These are phyloP conservation scores for Penicillium desertorum DNA, from an alignment of 495 filamentous ascomycete species.

Conservation along the genomic window DNA sequence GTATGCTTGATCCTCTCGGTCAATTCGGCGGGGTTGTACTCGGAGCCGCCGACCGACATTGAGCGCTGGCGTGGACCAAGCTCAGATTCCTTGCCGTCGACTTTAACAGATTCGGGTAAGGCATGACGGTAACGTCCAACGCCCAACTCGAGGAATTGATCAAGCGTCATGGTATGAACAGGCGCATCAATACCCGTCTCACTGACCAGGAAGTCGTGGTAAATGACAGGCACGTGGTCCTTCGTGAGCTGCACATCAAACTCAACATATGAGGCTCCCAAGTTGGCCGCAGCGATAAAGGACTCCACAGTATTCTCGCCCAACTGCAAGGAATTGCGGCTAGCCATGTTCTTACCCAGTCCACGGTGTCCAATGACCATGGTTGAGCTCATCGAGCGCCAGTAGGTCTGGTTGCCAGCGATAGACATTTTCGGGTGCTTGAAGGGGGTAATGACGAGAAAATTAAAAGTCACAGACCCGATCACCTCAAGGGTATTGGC, in stretches of 20 bases:
- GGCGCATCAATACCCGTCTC: constrained; percentile 98
- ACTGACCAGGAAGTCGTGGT: constrained; percentile 98
- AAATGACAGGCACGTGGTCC: constrained; percentile 97
- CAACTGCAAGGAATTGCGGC: constrained; percentile 81
- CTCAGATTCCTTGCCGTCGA: constrained; percentile 17
- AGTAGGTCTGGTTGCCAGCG: constrained; percentile 87
- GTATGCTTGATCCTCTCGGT: constrained; percentile 97
- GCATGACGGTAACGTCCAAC: constrained; percentile 33
- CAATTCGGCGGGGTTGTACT: constrained; percentile 58
- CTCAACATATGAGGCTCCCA: constrained; percentile 90
- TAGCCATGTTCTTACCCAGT: constrained; percentile 83
- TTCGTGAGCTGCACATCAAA: constrained; percentile 98
- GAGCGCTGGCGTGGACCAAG: constrained; percentile 46
- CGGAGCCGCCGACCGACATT: constrained; percentile 56
- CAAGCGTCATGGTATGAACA: constrained; percentile 89
- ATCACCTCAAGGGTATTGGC: constrained; percentile 82
- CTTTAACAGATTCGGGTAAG: constrained; percentile 18
- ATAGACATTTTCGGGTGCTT: constrained; percentile 90
- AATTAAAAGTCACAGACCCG: constrained; percentile 93
- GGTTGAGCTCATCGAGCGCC: constrained; percentile 77
- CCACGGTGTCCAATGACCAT: constrained; percentile 95
- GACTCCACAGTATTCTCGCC: constrained; percentile 95
- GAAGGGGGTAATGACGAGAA: constrained; percentile 92
- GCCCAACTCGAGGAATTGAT: constrained; percentile 87
- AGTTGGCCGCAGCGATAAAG: constrained; percentile 92